Evolutionary conservation across 257 asterid species (phyloP).

Genomic region (Pogostemon cablin): DNA sequence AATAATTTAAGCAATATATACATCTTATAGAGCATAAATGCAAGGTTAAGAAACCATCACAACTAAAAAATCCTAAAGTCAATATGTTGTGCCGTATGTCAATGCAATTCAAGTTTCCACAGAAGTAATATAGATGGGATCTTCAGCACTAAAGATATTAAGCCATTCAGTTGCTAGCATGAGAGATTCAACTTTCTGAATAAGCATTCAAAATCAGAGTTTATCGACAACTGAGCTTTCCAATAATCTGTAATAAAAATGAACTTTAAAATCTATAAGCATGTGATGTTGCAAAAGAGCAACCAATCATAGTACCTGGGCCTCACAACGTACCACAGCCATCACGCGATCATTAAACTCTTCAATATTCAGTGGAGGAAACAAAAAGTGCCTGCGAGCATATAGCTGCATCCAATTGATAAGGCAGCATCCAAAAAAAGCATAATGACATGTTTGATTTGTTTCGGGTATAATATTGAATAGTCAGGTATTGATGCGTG

Average conservation of each 20-base stretch:
- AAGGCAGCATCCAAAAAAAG: constrained; percentile 11
- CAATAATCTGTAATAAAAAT: constrained; percentile 8
- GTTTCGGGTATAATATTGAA: neutral
- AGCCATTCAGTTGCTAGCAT: neutral
- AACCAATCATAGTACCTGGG: constrained; percentile 63
- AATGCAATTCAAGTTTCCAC: constrained; percentile 22
- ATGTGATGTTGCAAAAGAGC: neutral
- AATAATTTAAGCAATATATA: neutral
- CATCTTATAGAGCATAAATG: constrained; percentile 18
- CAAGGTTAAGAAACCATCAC: neutral
- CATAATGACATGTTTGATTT: neutral
- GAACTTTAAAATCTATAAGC: constrained; percentile 1
- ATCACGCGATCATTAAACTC: constrained; percentile 84
- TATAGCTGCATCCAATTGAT: constrained; percentile 64
- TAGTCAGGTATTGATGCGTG: neutral
- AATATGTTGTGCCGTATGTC: neutral
- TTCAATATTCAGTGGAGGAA: constrained; percentile 83
- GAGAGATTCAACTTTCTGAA: neutral
- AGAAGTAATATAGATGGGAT: neutral
- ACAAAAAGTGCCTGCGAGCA: constrained; percentile 91
- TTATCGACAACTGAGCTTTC: constrained; percentile 19
- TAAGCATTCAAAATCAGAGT: constrained; percentile 22
- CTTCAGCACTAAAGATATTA: neutral
- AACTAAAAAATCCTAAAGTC: neutral
- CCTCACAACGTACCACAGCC: constrained; percentile 97